phyloP scores from a whole-genome alignment of 805 yeast genomes.

The Jamesozyma rosinii region DNA sequence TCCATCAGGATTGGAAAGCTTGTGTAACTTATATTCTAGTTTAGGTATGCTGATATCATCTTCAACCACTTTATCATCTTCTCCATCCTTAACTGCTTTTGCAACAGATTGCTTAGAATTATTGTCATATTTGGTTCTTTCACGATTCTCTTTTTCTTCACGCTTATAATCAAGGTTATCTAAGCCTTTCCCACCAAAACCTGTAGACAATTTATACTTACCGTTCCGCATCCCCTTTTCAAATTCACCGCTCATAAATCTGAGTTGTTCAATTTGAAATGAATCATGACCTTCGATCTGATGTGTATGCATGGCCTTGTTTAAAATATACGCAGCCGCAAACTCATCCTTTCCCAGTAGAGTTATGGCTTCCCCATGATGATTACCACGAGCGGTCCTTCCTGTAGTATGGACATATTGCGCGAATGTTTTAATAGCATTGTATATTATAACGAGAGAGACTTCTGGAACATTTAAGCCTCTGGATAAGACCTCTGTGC shows the following conservation, averaged over 20 bases:
- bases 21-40: slow-evolving; percentile 43
- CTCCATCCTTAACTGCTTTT: slow-evolving; percentile 2
- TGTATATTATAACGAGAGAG: slow-evolving; percentile 71
- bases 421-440: slow-evolving; percentile 80
- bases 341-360: slow-evolving; percentile 57
- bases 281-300: slow-evolving; percentile 36
- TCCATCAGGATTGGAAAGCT: slow-evolving; percentile 50
- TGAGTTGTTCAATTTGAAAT: slow-evolving; percentile 32
- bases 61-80: slow-evolving; percentile 4
- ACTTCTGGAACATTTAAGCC: slow-evolving; percentile 89
- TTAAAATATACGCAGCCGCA: slow-evolving; percentile 52
- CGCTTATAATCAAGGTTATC: slow-evolving; percentile 56
- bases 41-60: slow-evolving; percentile 25
- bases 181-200: slow-evolving; percentile 91
- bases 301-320: slow-evolving; percentile 39
- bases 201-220: slow-evolving; percentile 53
- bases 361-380: slow-evolving; percentile 65
- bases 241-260: slow-evolving; percentile 45
- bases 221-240: slow-evolving; percentile 56
- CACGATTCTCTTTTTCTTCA: slow-evolving; percentile 18
- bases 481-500: slow-evolving; percentile 91
- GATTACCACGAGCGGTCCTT: slow-evolving; percentile 89
- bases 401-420: slow-evolving; percentile 96
- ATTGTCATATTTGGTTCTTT: slow-evolving; percentile 3
- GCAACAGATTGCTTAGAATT: slow-evolving; percentile 5